A percentile compares a stretch with the other conserved stretches of the same genome.
Conservation (phyloP, 257 asterid genomes). For the Perilla frutescens region DNA sequence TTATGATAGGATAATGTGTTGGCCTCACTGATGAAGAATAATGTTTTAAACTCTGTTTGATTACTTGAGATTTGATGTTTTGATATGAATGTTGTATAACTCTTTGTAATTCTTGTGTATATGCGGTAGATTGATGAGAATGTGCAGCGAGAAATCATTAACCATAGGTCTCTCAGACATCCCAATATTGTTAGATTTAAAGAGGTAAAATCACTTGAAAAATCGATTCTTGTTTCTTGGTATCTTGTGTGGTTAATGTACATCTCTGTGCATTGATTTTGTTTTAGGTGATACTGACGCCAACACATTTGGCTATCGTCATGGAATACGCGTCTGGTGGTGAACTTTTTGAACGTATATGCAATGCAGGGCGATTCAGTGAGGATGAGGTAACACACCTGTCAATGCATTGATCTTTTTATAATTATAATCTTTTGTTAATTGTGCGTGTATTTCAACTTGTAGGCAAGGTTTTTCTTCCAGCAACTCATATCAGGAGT, state of each 20-base stretch:
- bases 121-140: slow-evolving; percentile 82
- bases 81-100: neutral
- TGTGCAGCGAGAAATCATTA: slow-evolving; percentile 90
- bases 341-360: slow-evolving; percentile 90
- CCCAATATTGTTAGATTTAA: slow-evolving; percentile 89
- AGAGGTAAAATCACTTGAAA: slow-evolving; percentile 55
- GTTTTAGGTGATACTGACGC: slow-evolving; percentile 80
- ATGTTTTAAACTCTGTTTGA: too few relatives aligned
- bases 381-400: slow-evolving; percentile 85
- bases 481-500: slow-evolving; percentile 99
- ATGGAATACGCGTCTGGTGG: slow-evolving; percentile 99
- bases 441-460: slow-evolving; percentile 20
- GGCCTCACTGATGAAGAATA: too few relatives aligned
- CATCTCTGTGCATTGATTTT: neutral
- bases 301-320: slow-evolving; percentile 96
- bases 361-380: slow-evolving; percentile 98
- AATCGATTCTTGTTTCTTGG: neutral
- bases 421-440: neutral
- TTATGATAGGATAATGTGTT: too few relatives aligned
- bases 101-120: slow-evolving; percentile 20
- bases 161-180: slow-evolving; percentile 93
- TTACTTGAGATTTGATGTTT: neutral
- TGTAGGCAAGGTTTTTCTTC: slow-evolving; percentile 94
- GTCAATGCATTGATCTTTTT: neutral
- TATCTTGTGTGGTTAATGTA: slow-evolving; percentile 19